These are phyloP conservation scores for Bacidia gigantensis DNA, from an alignment of 495 filamentous ascomycete species.

Conservation along the genomic window DNA sequence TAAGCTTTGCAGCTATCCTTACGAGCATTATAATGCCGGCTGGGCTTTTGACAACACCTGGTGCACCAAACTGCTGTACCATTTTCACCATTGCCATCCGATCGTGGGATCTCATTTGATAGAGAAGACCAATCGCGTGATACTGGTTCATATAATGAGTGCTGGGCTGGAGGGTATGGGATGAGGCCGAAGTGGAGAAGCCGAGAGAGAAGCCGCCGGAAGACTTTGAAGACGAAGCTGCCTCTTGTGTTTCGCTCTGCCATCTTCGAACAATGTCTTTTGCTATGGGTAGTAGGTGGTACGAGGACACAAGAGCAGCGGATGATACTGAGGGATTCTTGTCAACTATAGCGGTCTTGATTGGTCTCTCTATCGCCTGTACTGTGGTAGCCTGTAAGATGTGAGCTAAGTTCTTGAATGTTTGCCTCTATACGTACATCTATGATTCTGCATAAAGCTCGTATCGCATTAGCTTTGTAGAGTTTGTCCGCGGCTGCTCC, in stretches of 20 bases:
- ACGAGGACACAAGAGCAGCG: constrained; percentile 91
- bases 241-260: constrained; percentile 98
- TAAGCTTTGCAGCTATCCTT: constrained; percentile 82
- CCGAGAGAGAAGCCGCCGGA: constrained; percentile 79
- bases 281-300: constrained; percentile 93
- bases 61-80: constrained; percentile 92
- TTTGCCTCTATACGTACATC: constrained; percentile 56
- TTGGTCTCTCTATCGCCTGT: constrained; percentile 92
- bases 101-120: constrained; percentile 96
- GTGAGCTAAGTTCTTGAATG: constrained; percentile 6
- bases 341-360: constrained; percentile 99
- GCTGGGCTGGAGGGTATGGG: constrained; percentile 51
- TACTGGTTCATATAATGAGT: constrained; percentile 94
- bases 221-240: constrained; percentile 76
- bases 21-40: constrained; percentile 87
- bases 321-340: constrained; percentile 97
- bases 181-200: constrained; percentile 59
- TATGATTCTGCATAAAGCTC: constrained; percentile 91
- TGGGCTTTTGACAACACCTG: constrained; percentile 86
- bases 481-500: constrained; percentile 89
- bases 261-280: constrained; percentile 91
- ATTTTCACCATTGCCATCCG: constrained; percentile 99
- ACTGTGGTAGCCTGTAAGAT: constrained; percentile 70
- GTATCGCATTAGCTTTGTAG: constrained; percentile 93
- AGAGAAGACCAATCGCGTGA: constrained; percentile 92